Conservation (phyloP, 177 flowering plant genomes). For the Vitis hybrid region DNA sequence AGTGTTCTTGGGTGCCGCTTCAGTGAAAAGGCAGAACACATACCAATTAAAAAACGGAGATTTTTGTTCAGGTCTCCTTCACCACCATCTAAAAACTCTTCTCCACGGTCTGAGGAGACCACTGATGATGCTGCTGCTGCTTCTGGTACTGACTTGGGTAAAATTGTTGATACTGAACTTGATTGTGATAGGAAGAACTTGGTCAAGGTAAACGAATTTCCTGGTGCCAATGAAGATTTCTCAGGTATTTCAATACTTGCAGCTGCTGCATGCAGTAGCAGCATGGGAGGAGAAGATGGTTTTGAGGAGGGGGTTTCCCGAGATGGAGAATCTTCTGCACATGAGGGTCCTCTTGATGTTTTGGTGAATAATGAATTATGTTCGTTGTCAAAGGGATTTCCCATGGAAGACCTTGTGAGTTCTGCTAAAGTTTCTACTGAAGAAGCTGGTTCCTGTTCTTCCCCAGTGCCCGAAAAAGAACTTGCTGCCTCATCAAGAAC, state of each 20-base stretch:
- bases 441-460: slow-evolving; percentile 13
- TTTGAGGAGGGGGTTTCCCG: slow-evolving; percentile 11
- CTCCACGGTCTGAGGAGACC: slow-evolving; percentile 18
- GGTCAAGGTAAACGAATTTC: slow-evolving; percentile 10
- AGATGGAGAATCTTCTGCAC: slow-evolving; percentile 13
- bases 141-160: slow-evolving; percentile 9
- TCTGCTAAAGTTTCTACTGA: slow-evolving; percentile 18
- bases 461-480: slow-evolving; percentile 15
- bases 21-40: slow-evolving; percentile 37
- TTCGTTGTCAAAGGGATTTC: slow-evolving; percentile 6
- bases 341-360: slow-evolving; percentile 7
- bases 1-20: slow-evolving; percentile 37
- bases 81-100: slow-evolving; percentile 33
- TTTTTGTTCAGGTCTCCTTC: slow-evolving; percentile 40
- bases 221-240: slow-evolving; percentile 31
- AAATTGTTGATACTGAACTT: slow-evolving; percentile 8
- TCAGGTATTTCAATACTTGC: slow-evolving; percentile 60
- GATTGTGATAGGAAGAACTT: slow-evolving; percentile 10
- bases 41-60: slow-evolving; percentile 64
- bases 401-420: slow-evolving; percentile 8
- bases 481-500: slow-evolving; percentile 7
- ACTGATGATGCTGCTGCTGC: slow-evolving; percentile 4
- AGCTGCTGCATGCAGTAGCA: slow-evolving; percentile 46
- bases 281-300: slow-evolving; percentile 21
- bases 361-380: slow-evolving; percentile 9